Conservation (phyloP, 1,284 basidiomycete species). For the Cryptococcus sp. region DNA sequence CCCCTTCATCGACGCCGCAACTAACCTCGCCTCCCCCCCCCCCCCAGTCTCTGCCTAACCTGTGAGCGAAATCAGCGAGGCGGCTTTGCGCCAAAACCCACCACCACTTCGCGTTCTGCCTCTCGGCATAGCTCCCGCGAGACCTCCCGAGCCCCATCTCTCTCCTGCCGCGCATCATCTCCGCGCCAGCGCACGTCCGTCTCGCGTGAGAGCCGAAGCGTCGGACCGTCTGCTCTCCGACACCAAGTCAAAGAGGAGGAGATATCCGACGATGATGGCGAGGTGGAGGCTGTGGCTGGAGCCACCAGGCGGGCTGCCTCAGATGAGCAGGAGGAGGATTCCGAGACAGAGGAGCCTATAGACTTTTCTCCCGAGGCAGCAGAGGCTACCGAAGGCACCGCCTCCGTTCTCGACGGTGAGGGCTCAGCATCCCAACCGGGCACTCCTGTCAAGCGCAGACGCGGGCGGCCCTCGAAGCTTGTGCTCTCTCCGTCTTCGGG, state of each 20-base stretch:
- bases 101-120: conserved; percentile 3
- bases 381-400: neutral
- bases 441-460: neutral
- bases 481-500: conserved; percentile 6
- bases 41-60: conserved; percentile 36
- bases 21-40: neutral
- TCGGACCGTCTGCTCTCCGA: conserved; percentile 16
- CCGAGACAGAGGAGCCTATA: no score
- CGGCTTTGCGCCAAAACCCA: conserved; percentile 26
- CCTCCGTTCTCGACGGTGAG: neutral
- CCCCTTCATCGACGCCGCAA: neutral
- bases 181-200: conserved; percentile 7
- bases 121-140: conserved; percentile 19
- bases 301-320: no score
- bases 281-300: neutral
- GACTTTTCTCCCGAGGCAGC: no score
- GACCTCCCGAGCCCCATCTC: conserved; percentile 17
- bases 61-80: conserved; percentile 32
- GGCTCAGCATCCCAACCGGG: neutral
- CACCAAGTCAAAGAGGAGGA: conserved; percentile 14
- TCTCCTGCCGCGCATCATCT: conserved; percentile 7
- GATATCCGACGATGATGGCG: conserved; percentile 4
- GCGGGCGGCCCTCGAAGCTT: neutral
- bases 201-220: conserved; percentile 4
- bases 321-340: no score